Evolutionary conservation across 208 protist species (phyloP), one percentile per base, ranked within the genome.

Genomic region (Crithidia brevicula): DNA sequence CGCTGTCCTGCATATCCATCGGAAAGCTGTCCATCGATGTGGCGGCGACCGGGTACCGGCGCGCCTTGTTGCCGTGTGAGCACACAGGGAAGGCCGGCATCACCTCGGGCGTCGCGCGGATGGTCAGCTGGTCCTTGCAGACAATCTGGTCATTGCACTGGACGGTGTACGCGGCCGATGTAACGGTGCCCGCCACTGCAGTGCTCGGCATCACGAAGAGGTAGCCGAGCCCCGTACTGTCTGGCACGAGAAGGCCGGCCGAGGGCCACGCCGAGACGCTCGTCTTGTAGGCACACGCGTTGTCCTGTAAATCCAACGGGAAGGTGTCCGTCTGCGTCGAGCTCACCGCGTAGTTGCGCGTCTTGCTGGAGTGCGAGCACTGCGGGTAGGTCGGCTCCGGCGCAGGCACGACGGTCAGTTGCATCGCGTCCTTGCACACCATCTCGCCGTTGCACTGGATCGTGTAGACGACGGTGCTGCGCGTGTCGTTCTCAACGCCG

Each of bases 381-480:
- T 8, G 50, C 23, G 49, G 56, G 42, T 57, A 77, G 47, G 30
- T 38, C 34, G 61, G 58, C 58, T 50, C 43, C 5, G 58, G 58
- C 5, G 58, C 58, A 6, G 58, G 58, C 58, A 63, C 43, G 28
- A 63, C 58, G 3, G 58, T 63, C 43, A 63, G 28, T 30, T 10
- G 30, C 58, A 63, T 33, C 28, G 58, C 43, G 23, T 73, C 77
- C 46, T 72, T 31, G 65, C 81, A 87, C 42, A 87, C 50, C 47
- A 77, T 23, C 10, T 27, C 38, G 23, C 63, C 74, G 45, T 74
- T 67, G 42, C 74, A 80, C 52, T 63, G 22, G 23, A 80, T 45
- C 11, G 43, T 58, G 62, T 80, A 80, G 23, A 1, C 20, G 30
- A 73, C 54, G 20, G 47, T 42, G 50, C 46, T 71, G 47, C 25